Base-by-base conservation (phyloP, 1,139 yeast genomes). In the Taphrina betulina region DNA sequence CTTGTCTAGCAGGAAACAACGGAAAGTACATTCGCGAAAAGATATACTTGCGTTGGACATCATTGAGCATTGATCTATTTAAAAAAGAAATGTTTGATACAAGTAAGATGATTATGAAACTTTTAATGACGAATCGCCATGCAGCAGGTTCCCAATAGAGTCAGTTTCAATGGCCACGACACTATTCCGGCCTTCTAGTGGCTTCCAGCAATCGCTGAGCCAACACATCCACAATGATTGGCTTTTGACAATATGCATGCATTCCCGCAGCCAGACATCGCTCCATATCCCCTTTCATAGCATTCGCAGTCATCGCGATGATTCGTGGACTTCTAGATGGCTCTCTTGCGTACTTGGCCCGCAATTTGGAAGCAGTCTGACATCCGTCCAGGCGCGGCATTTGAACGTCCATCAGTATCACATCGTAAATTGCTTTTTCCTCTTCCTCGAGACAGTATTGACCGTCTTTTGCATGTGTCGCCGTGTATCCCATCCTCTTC, bases 311-410 rank as follows among this genome's bases (percentile, higher is more conserved):
- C 58, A 90, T 78, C 0, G 96, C 97, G 48, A 90, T 90, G 60
- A 90, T 87, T 1, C 51, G 40, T 4, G 50, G 50, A 29, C 35
- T 19, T 12, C 43, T 41, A 14, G 3, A 24, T 5, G 35, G 45
- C 4, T 28, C 51, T 16, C 43, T 28, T 20, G 41, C 28, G 34
- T 63, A 75, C 78, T 38, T 38, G 14, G 37, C 44, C 3, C 46
- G 34, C 12, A 51, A 23, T n/a, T 16, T 4, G 20, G 36, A 10
- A 10, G 96, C 88, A 0, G 96, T 95, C 36, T 81, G 74, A 34
- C 87, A 73, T 2, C 98, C 98, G 68, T 90, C 97, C 63, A 89
- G 77, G 64, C 82, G 83, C 1, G 97, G 97, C 97, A 90, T 90
- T 70, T 90, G 97, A 40, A 90, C 92, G 71, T 90, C 98, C 97